These are phyloP conservation scores for Atalantia buxifolia DNA, from an alignment of 345 rosid species.

Conservation along the genomic window DNA sequence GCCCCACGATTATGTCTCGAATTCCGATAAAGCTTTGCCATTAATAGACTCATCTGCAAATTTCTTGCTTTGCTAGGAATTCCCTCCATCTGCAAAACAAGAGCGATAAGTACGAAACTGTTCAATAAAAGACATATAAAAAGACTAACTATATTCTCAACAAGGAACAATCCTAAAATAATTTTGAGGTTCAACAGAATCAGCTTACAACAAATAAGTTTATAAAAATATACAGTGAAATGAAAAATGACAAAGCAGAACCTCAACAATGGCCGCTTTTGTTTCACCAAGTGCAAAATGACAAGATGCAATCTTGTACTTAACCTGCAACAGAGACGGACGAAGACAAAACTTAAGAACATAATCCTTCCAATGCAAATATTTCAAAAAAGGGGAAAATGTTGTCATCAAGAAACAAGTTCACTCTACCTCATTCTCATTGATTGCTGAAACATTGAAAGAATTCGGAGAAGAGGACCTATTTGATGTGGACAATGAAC, in stretches of 20 bases:
- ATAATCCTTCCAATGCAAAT: not conserved
- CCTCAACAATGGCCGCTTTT: conserved; percentile 88
- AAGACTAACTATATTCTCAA: not conserved
- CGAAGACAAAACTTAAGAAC: not conserved
- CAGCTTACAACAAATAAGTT: not conserved
- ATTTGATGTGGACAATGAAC: conserved; percentile 60
- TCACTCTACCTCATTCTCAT: conserved; percentile 76
- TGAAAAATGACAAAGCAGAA: conserved; percentile 22
- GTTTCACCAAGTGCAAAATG: conserved; percentile 66
- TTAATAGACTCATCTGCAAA: conserved; percentile 84
- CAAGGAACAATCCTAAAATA: not conserved
- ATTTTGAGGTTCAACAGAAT: not conserved
- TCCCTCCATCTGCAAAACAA: conserved; percentile 73
- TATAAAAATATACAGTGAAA: not conserved
- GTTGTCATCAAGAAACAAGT: not conserved
- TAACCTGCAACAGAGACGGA: conserved; percentile 50
- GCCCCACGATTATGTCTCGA: conserved; percentile 85
- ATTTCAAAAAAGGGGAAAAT: not conserved
- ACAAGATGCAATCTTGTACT: conserved; percentile 93
- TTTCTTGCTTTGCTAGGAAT: conserved; percentile 87
- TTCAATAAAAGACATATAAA: not conserved
- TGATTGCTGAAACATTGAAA: conserved; percentile 53
- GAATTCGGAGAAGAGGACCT: conserved; percentile 87
- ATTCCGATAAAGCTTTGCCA: conserved; percentile 93
- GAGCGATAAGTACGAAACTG: not conserved